phyloP scores from a whole-genome alignment of 1,284 basidiomycete species.

The Tylopilus sp. region DNA sequence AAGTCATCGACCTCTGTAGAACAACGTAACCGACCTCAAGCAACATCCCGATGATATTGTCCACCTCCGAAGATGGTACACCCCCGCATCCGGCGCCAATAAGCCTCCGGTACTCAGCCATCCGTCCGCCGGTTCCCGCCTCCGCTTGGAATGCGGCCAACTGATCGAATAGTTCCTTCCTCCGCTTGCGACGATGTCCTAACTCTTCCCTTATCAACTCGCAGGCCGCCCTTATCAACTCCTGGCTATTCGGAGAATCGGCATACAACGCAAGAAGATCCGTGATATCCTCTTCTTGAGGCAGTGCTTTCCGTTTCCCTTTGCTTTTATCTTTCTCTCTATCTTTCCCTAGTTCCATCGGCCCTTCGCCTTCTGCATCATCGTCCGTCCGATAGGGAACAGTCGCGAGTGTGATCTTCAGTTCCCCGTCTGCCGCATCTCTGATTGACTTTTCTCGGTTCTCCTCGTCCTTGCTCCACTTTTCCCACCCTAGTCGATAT shows the following conservation, averaged over 20 bases:
- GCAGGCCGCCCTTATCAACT: conserved; percentile 56
- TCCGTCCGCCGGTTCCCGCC: conserved; percentile 82
- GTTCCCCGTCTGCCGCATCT: conserved; percentile 51
- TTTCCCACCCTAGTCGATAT: conserved; percentile 85
- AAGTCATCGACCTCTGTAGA: not conserved
- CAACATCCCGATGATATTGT: conserved; percentile 77
- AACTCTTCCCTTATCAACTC: conserved; percentile 64
- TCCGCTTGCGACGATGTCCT: conserved; percentile 58
- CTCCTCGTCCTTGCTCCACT: conserved; percentile 87
- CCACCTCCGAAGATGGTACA: conserved; percentile 79
- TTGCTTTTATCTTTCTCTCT: conserved; percentile 37
- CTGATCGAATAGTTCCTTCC: conserved; percentile 68
- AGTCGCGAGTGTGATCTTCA: conserved; percentile 43
- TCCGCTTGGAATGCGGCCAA: conserved; percentile 81
- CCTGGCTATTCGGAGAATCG: conserved; percentile 55
- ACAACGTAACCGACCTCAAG: conserved; percentile 60
- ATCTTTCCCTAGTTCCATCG: conserved; percentile 22
- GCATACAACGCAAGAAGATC: conserved; percentile 59
- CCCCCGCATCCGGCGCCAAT: conserved; percentile 90
- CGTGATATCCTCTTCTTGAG: conserved; percentile 54
- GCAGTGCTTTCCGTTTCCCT: conserved; percentile 48
- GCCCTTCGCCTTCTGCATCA: conserved; percentile 34
- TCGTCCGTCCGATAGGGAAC: conserved; percentile 44
- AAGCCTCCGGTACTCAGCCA: conserved; percentile 82
- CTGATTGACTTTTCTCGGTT: conserved; percentile 64